Percentiles rank a stretch among this genome's conserved stretches.
phyloP scores from a whole-genome alignment of 2,329 filamentous ascomycete genomes.

The Acrocalymma vagum region DNA sequence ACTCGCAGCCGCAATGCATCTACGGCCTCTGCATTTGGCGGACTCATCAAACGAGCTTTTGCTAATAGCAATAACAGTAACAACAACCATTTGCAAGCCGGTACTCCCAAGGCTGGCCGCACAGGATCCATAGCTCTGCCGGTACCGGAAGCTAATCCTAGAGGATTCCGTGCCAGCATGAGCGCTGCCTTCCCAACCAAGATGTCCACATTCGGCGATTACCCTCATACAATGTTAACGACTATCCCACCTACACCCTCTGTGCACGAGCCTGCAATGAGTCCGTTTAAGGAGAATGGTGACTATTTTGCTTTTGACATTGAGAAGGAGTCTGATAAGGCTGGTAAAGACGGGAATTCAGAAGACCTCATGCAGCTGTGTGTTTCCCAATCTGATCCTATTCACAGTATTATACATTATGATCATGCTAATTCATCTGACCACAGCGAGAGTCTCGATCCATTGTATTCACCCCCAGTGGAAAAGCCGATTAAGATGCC shows the following conservation, averaged over 20 bases:
- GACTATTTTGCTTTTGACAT: conserved; percentile 41
- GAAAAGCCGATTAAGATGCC: conserved; percentile 27
- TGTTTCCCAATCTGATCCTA: too few species aligned
- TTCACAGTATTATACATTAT: neutral
- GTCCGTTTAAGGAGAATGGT: conserved; percentile 48
- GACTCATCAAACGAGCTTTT: conserved; percentile 40
- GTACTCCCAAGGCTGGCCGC: conserved; percentile 21
- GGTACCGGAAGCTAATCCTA: conserved; percentile 42
- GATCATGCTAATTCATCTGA: conserved; percentile 11
- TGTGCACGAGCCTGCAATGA: conserved; percentile 28
- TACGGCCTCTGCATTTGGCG: conserved; percentile 33
- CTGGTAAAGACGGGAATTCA: conserved; percentile 15
- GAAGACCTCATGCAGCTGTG: conserved; percentile 37
- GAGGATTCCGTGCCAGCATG: conserved; percentile 36
- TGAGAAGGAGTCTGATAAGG: conserved; percentile 21
- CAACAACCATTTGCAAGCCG: conserved; percentile 26
- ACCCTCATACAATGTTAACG: conserved; percentile 42
- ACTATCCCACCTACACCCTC: conserved; percentile 53
- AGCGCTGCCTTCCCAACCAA: conserved; percentile 49
- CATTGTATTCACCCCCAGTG: conserved; percentile 31
- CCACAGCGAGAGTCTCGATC: conserved; percentile 37
- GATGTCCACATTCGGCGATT: conserved; percentile 42
- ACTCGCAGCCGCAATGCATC: conserved; percentile 32
- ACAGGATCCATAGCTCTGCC: conserved; percentile 31
- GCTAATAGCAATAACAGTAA: too few species aligned